These are phyloP conservation scores for Theobroma grandiflorum DNA, from an alignment of 441 rosid genomes.

Conservation along the genomic window DNA sequence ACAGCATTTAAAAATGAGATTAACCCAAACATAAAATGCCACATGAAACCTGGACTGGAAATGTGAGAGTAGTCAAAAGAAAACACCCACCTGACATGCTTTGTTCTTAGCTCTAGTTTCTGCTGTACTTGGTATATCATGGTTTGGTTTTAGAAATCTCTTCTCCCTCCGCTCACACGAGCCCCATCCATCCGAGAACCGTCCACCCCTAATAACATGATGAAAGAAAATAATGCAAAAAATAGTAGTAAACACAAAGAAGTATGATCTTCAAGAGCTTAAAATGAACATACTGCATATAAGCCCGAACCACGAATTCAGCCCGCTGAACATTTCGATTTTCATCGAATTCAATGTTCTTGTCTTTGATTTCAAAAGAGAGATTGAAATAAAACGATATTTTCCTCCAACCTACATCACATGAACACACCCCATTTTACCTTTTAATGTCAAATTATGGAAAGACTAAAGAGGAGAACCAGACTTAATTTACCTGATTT, in stretches of 20 bases:
- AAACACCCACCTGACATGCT: constrained; percentile 81
- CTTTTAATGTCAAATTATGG: constrained; percentile 14
- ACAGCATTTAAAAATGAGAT: background rate
- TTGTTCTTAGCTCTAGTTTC: constrained; percentile 96
- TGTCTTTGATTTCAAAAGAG: constrained; percentile 88
- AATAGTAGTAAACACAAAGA: constrained; percentile 1
- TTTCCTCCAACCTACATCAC: constrained; percentile 89
- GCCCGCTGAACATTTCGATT: constrained; percentile 90
- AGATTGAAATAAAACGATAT: constrained; percentile 90
- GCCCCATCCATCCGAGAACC: constrained; percentile 97
- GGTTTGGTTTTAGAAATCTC: constrained; percentile 86
- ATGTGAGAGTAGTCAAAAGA: background rate
- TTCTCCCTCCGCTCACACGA: constrained; percentile 92
- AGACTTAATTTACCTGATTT: constrained; percentile 71
- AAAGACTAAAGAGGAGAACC: background rate
- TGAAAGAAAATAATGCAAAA: constrained; percentile 16
- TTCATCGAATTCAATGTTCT: constrained; percentile 87
- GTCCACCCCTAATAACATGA: constrained; percentile 70
- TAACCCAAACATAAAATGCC: background rate
- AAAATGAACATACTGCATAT: constrained; percentile 80
- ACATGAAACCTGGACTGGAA: constrained; percentile 5
- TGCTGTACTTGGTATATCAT: constrained; percentile 91
- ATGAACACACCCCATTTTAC: constrained; percentile 25
- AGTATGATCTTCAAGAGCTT: constrained; percentile 9
- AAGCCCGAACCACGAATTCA: constrained; percentile 84